Evolutionary conservation across 1,284 basidiomycete species (phyloP), one percentile per base, ranked within the genome.

Genomic region (Fomitopsis palustris): DNA sequence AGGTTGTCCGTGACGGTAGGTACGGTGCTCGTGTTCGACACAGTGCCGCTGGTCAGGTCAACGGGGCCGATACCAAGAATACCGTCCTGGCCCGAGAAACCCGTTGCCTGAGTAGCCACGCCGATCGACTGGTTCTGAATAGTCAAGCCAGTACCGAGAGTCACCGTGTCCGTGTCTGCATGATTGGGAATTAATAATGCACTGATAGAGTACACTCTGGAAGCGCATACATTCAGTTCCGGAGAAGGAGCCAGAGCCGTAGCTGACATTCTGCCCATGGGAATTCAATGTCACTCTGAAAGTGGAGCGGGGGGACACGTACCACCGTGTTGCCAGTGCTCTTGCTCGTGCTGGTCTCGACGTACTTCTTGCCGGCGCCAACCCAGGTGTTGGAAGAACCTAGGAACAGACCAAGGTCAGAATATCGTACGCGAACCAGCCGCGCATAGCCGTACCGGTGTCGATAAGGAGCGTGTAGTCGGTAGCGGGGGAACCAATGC

Each of bases 401-500:
- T 72, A 55, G 23, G n/a, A 14, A 35, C 38, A n/a, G 45, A 17
- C 25, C 6, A 16, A 54, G 12, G 25, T 45, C 23, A 52, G 38
- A 43, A 41, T 27, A 19, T 41, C 49, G 25, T 12, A 21, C 7
- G 9, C 2, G 19, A 8, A 55, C 53, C n/a, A 8, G 21, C 25
- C 7, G 8, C 3, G 35, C 17, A 19, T 17, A 17, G 17, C 58
- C 61, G 17, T 56, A 72, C 82, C 83, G 0, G 82, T 86, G 61
- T 86, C 84, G 43, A 86, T 81, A 59, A 86, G 70, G 56, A 86
- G 78, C 1, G 68, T 74, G 80, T 84, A 88, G 17, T 72, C 69
- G 3, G 84, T 86, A 16, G 85, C 70, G 5, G 86, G 86, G 62
- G 64, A 79, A 41, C 87, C 87, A 47, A 88, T 81, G 41, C 81